These are phyloP conservation scores for Caryopteris hybrid DNA, from an alignment of 305 asterid species.

Conservation along the genomic window DNA sequence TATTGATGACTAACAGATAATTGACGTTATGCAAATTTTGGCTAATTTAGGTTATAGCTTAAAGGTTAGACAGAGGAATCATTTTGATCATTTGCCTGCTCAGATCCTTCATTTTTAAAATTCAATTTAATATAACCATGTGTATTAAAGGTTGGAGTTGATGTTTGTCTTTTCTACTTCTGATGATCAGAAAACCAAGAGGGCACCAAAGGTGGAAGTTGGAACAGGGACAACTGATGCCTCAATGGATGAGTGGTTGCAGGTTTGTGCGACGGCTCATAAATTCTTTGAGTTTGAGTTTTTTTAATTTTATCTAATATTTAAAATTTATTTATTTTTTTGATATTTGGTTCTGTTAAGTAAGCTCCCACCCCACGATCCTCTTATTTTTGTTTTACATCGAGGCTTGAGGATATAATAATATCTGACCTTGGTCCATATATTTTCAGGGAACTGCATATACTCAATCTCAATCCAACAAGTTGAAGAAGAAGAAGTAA, in stretches of 20 bases:
- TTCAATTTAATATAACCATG: no score
- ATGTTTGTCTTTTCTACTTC: neutral
- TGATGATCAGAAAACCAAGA: slow-evolving; percentile 72
- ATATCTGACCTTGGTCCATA: slow-evolving; percentile 2
- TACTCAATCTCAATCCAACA: slow-evolving; percentile 54
- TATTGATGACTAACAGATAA: neutral
- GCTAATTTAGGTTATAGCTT: neutral
- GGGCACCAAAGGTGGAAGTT: slow-evolving; percentile 90
- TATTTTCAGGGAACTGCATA: slow-evolving; percentile 80
- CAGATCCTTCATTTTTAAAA: neutral
- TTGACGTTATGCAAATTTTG: no score
- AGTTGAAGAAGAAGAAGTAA: slow-evolving; percentile 89
- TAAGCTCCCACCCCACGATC: neutral
- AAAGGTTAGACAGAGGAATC: neutral
- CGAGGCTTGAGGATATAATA: neutral
- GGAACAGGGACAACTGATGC: slow-evolving; percentile 94
- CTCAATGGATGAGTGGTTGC: slow-evolving; percentile 89
- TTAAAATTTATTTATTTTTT: neutral
- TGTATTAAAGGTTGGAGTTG: no score
- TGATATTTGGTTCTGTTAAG: neutral
- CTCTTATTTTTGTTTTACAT: neutral
- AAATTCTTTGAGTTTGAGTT: neutral
- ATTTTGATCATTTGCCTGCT: neutral
- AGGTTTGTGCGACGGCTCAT: slow-evolving; percentile 48
- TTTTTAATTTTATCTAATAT: neutral